Conservation (phyloP, 2,329 filamentous ascomycete genomes). For the Colletotrichum caudatum region DNA sequence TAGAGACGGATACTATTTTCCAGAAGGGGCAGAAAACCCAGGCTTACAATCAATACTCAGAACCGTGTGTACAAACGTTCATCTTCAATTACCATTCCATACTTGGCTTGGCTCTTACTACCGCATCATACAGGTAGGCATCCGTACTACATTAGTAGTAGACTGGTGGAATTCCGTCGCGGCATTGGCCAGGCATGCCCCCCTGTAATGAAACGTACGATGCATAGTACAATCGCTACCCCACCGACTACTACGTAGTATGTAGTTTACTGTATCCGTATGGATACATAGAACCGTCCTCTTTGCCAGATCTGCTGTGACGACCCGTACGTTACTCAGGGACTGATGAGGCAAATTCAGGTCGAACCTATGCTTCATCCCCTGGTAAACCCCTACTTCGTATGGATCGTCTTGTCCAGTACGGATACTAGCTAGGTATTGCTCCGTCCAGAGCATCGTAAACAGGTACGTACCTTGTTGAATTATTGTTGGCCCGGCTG, state of each 20-base stretch:
- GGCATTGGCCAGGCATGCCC: neutral
- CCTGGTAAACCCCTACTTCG: no score
- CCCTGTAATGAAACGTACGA: no score
- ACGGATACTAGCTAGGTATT: no score
- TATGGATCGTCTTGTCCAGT: no score
- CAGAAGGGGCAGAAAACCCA: neutral
- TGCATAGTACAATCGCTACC: no score
- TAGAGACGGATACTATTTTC: neutral
- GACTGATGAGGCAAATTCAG: neutral
- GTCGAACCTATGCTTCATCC: no score
- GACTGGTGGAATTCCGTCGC: conserved; percentile 15
- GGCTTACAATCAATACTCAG: neutral
- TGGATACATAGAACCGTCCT: neutral
- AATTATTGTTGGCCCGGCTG: conserved; percentile 18
- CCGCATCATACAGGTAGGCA: no score
- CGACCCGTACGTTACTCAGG: conserved; percentile 7
- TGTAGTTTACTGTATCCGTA: no score
- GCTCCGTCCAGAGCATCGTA: no score
- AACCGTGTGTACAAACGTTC: neutral
- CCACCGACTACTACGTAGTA: no score
- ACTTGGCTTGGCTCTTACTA: neutral
- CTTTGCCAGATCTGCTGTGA: conserved; percentile 14
- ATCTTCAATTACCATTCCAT: neutral
- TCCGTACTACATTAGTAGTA: no score
- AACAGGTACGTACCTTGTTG: no score